Conservation (phyloP, 164 flowering plant genomes). For the Piper betle region DNA sequence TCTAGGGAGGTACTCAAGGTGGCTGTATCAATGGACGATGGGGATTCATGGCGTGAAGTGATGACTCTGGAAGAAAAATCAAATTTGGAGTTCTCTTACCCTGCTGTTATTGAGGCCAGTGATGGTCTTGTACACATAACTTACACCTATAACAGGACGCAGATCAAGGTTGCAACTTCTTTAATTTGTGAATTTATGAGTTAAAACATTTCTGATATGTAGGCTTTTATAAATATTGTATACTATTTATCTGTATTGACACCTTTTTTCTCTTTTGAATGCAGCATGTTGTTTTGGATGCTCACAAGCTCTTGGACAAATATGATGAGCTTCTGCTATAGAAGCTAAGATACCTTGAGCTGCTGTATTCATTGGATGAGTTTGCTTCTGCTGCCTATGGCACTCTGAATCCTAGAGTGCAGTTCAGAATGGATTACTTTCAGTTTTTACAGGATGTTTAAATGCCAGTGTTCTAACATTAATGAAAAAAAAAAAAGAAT, state of each 20-base stretch:
- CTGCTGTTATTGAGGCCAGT: slow-evolving; percentile 56
- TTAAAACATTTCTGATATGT: neutral
- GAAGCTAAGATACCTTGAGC: neutral
- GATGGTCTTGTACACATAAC: slow-evolving; percentile 13
- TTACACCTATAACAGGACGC: slow-evolving; percentile 15
- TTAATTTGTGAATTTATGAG: neutral
- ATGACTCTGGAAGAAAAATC: slow-evolving; percentile 47
- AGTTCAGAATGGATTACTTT: no score
- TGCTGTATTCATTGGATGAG: no score
- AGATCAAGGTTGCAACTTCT: slow-evolving; percentile 8
- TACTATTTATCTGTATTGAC: neutral
- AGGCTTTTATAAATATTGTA: neutral
- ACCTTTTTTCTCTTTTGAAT: neutral
- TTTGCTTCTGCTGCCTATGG: no score
- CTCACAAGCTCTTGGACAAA: neutral
- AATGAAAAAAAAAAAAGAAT: no score
- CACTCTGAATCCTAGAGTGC: no score
- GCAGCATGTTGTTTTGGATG: neutral
- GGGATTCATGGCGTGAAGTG: no score
- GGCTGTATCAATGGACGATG: no score
- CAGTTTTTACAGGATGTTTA: no score
- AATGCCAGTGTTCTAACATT: no score
- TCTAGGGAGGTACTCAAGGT: no score
- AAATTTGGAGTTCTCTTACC: slow-evolving; percentile 88
- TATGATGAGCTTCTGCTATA: neutral